Evolutionary conservation across 2,329 filamentous ascomycete species (phyloP), one percentile per base, ranked within the genome.

Genomic region (Trichoderma sp.): DNA sequence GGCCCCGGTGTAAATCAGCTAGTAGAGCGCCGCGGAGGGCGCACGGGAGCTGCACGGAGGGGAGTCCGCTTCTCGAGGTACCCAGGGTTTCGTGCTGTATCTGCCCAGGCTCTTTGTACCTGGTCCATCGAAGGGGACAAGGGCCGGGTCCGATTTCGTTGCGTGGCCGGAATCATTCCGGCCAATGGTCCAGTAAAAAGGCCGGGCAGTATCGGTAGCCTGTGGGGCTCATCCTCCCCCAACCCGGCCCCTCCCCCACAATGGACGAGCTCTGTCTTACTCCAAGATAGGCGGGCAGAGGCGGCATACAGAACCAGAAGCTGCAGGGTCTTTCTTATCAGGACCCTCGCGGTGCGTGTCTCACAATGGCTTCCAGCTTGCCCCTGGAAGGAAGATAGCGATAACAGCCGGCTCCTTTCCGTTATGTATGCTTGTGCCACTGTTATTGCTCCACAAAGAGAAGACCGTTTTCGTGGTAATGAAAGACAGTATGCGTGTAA

Each of bases 141-240:
- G 56, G 55, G 49, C 74, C 74, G 74, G 74, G 59, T 74, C 75
- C 75, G 75, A 74, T 72, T 56, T 75, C 72, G 74, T 72, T 68
- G 64, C 54, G 70, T 75, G 77, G 77, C 77, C 77, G 77, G 77
- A 78, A 78, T 60, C 2, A 63, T 78, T 78, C 76, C 77, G 76
- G 77, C 76, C 76, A 76, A 68, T 58, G 68, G 56, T 70, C 72
- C 74, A 73, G 68, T 68, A 69, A 63, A 60, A 56, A 66, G 71
- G 70, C 71, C 73, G 73, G 73, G 61, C 72, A 73, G 68, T 68
- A 54, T 74, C 73, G 72, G 72, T 68, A 70, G 63, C 55, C 56
- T 55, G 71, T 73, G 71, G 71, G 69, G 39, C 59, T 16, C 21
- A 28, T 28, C 26, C 37, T 61, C 34, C 32, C 49, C n/a, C 24